Evolutionary conservation across 148 eudicot species (phyloP).

Genomic region (Nepenthes mirabilis): DNA sequence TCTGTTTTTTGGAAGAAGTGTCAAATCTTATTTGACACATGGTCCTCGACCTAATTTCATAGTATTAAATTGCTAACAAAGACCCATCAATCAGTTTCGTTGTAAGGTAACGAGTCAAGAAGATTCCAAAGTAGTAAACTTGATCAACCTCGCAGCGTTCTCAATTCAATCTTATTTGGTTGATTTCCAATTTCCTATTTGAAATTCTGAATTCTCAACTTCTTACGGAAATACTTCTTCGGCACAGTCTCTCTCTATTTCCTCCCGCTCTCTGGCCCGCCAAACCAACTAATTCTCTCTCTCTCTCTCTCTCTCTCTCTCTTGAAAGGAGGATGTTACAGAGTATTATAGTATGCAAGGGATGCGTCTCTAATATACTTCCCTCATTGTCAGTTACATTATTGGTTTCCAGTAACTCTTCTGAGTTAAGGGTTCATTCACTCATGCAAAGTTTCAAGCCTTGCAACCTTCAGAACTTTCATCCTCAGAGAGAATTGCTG

Average conservation of each 20-base stretch:
- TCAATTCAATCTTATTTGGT: conserved; percentile 8
- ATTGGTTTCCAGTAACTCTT: conserved; percentile 1
- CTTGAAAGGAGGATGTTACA: background rate
- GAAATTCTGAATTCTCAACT: conserved; percentile 3
- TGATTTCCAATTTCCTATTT: conserved; percentile 6
- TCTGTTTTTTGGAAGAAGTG: too few species aligned
- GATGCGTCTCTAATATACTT: too few species aligned
- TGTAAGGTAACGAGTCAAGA: conserved; percentile 18
- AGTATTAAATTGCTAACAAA: background rate
- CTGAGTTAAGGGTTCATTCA: background rate
- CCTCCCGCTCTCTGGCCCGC: conserved; percentile 4
- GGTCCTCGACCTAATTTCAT: background rate
- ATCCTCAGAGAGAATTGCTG: background rate
- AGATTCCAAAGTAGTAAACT: conserved; percentile 1
- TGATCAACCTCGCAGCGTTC: background rate
- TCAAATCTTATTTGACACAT: too few species aligned
- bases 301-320: background rate
- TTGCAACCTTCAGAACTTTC: conserved; percentile 3
- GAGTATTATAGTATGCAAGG: background rate
- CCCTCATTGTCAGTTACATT: too few species aligned
- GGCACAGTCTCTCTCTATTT: conserved; percentile 8
- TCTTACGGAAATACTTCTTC: background rate
- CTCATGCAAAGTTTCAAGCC: background rate
- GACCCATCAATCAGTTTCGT: conserved; percentile 1
- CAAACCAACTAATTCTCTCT: background rate